Percentiles rank a stretch among this genome's conserved stretches.
Conservation (phyloP, 345 rosid species). For the Hypericum androsaemum region DNA sequence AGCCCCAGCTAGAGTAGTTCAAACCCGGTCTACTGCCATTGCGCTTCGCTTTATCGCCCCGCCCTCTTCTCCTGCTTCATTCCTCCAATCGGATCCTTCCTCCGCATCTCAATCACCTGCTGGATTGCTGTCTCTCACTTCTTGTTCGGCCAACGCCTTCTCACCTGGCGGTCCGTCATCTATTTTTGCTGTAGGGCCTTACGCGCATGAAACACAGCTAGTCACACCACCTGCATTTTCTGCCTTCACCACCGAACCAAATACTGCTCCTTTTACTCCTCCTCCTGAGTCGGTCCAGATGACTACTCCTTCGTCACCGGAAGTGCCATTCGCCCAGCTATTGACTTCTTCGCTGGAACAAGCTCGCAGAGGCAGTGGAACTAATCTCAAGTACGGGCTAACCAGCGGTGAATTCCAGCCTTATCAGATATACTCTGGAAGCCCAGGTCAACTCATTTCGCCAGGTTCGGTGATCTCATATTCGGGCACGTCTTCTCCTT, state of each 20-base stretch:
- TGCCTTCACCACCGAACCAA: slow-evolving; percentile 80
- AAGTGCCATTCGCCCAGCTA: slow-evolving; percentile 87
- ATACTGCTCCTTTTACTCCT: slow-evolving; percentile 89
- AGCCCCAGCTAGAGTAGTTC: slow-evolving; percentile 29
- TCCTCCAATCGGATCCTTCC: slow-evolving; percentile 79
- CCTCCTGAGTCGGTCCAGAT: slow-evolving; percentile 75
- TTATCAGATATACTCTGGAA: slow-evolving; percentile 57
- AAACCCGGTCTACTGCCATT: slow-evolving; percentile 33
- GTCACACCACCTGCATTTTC: slow-evolving; percentile 97
- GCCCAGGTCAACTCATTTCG: slow-evolving; percentile 72
- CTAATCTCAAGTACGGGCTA: slow-evolving; percentile 45
- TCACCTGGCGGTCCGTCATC: slow-evolving; percentile 67
- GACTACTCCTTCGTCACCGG: slow-evolving; percentile 92
- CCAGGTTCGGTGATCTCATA: slow-evolving; percentile 69
- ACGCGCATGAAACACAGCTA: slow-evolving; percentile 86
- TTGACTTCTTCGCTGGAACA: slow-evolving; percentile 81
- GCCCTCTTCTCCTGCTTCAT: slow-evolving; percentile 90
- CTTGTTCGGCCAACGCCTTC: slow-evolving; percentile 40
- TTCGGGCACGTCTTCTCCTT: slow-evolving; percentile 88
- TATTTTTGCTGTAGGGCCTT: slow-evolving; percentile 72
- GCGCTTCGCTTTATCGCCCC: slow-evolving; percentile 76
- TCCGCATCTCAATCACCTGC: slow-evolving; percentile 70
- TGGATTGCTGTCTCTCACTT: slow-evolving; percentile 45
- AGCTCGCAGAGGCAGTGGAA: slow-evolving; percentile 54
- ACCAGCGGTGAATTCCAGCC: slow-evolving; percentile 65